Evolutionary conservation across 116 monocot species (phyloP).

Genomic region (Dioscorea cayenensis): DNA sequence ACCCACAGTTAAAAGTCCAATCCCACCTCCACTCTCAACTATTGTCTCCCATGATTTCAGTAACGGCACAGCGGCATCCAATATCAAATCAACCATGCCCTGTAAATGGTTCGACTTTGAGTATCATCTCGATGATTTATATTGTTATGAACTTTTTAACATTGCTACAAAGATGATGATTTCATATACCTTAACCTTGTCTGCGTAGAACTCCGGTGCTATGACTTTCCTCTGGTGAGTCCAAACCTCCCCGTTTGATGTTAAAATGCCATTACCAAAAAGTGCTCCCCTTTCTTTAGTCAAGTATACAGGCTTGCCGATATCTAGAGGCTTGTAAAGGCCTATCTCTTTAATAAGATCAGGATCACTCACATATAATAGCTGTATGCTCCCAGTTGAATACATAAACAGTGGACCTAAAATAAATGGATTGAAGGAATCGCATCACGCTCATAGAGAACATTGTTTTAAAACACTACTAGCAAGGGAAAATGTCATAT

Average conservation of each 20-base stretch:
- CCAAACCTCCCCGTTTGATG: background rate
- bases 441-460: too few species aligned
- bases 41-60: background rate
- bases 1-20: background rate
- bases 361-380: slow-evolving; percentile 30
- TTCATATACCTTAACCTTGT: slow-evolving; percentile 5
- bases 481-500: too few species aligned
- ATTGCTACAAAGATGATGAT: background rate
- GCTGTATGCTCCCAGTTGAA: slow-evolving; percentile 28
- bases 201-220: background rate
- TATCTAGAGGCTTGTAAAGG: slow-evolving; percentile 24
- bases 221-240: background rate
- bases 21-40: background rate
- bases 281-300: background rate
- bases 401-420: slow-evolving; percentile 48
- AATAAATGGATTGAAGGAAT: background rate
- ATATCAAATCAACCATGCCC: slow-evolving; percentile 1
- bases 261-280: background rate
- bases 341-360: slow-evolving; percentile 46
- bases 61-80: background rate
- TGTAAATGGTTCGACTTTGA: background rate
- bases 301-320: slow-evolving; percentile 16
- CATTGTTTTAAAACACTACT: too few species aligned
- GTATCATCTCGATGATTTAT: background rate
- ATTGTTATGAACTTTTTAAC: too few species aligned